These are phyloP conservation scores for Leucoagaricus sp. DNA, from an alignment of 1,284 basidiomycete species.

Conservation along the genomic window DNA sequence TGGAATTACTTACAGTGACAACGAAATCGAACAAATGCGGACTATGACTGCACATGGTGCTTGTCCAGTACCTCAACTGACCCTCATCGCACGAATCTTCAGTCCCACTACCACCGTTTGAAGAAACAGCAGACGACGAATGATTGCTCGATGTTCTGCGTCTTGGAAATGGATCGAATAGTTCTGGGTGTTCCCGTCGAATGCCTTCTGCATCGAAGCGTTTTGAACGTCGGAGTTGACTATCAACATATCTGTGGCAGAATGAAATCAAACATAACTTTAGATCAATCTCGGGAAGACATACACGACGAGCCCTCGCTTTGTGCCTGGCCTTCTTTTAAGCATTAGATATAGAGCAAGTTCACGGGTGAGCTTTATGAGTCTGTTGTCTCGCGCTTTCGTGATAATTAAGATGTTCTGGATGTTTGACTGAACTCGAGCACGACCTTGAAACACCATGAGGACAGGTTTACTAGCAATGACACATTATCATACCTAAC, in stretches of 20 bases:
- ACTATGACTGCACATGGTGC: constrained; percentile 90
- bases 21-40: constrained; percentile 99
- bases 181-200: constrained; percentile 81
- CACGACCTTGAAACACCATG: constrained; percentile 64
- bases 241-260: constrained; percentile 83
- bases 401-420: constrained; percentile 96
- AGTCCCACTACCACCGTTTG: constrained; percentile 3
- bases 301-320: constrained; percentile 79
- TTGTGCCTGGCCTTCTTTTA: constrained; percentile 59
- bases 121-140: constrained; percentile 44
- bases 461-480: constrained; percentile 19
- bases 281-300: constrained; percentile 21
- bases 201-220: constrained; percentile 95
- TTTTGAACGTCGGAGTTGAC: constrained; percentile 88
- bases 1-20: constrained; percentile 72
- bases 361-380: constrained; percentile 94
- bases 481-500: constrained; percentile 66
- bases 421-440: constrained; percentile 88
- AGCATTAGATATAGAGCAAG: constrained; percentile 95
- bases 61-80: constrained; percentile 96
- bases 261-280: constrained; percentile 18
- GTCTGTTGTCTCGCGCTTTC: constrained; percentile 95
- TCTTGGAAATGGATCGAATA: constrained; percentile 80
- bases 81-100: constrained; percentile 62
- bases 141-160: constrained; percentile 72